Percentiles rank a stretch among this genome's conserved stretches.
phyloP scores from a whole-genome alignment of 345 rosid species.

The Eucalyptus polyanthemos region DNA sequence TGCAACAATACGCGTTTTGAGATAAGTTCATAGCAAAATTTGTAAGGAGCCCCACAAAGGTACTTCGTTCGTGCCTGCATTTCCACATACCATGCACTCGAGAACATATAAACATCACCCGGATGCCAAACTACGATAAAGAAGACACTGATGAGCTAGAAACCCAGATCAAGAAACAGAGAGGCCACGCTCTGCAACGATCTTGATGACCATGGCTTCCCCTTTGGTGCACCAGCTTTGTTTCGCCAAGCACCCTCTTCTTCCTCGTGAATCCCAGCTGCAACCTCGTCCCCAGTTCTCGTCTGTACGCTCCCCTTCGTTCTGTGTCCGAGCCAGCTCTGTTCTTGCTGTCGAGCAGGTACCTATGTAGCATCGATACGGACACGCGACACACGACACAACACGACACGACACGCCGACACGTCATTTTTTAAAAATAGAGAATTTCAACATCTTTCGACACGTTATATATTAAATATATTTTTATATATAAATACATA shows the following conservation, averaged over 20 bases:
- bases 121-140: not conserved
- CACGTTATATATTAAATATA: no score
- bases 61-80: not conserved
- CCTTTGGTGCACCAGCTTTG: not conserved
- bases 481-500: no score
- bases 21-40: not conserved
- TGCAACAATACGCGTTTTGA: not conserved
- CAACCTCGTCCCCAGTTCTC: not conserved
- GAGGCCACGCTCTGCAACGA: not conserved
- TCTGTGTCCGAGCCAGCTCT: not conserved
- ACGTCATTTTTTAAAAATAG: no score
- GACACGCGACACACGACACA: no score
- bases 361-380: no score
- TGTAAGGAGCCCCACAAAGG: not conserved
- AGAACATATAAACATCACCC: not conserved
- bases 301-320: not conserved
- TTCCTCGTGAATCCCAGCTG: not conserved
- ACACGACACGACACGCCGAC: no score
- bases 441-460: no score
- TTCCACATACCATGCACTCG: not conserved
- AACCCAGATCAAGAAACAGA: not conserved
- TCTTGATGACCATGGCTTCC: not conserved
- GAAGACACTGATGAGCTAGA: not conserved
- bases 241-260: not conserved
- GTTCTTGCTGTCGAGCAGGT: not conserved